Base-by-base conservation (phyloP, 805 yeast genomes). In the Hanseniaspora nectarophila region DNA sequence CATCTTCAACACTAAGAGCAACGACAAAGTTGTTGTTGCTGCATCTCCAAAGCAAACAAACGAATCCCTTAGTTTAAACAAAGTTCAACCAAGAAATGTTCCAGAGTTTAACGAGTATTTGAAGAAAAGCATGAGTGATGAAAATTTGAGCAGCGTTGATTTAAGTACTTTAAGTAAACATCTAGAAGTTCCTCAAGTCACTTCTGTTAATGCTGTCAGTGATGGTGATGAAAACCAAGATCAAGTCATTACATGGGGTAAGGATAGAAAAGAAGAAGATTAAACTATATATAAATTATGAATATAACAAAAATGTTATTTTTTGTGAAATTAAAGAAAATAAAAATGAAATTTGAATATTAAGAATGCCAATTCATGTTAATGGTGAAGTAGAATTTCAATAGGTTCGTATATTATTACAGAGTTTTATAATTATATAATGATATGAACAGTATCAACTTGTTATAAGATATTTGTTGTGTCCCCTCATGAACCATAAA, bases 81-180 rank as follows among this genome's bases (percentile, higher is more conserved):
- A 46, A 38, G 44, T 46, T 15, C 51, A 46, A 34, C 53, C 53
- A 31, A 49, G 53, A 49, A 49, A 49, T 16, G 29, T 32, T 7
- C 53, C 53, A 5, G 13, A 24, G n/a, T 49, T 49, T 13, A 26
- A 31, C 28, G 44, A 33, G 5, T 49, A 49, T 21, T 34, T 49
- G 16, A 49, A 18, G 16, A 42, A 29, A 12, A 31, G 26, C 5
- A 10, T 48, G 4, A 32, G 40, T 12, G 33, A 24, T 6, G 40
- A 48, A 12, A 15, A 39, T 13, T 3, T 32, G 12, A 20, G n/a
- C 28, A 32, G n/a, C 3, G 12, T 16, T 20, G 35, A 28, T 28
- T 35, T 16, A 24, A 40, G 32, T 16, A 21, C 26, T 21, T 26
- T 21, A 37, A n/a, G n/a, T 32, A 9, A 20, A 31, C 35, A 38